Percentiles rank a stretch among this genome's conserved stretches.
Evolutionary conservation across 2,329 filamentous ascomycete genomes (phyloP).

Genomic region (Apiospora sp.): DNA sequence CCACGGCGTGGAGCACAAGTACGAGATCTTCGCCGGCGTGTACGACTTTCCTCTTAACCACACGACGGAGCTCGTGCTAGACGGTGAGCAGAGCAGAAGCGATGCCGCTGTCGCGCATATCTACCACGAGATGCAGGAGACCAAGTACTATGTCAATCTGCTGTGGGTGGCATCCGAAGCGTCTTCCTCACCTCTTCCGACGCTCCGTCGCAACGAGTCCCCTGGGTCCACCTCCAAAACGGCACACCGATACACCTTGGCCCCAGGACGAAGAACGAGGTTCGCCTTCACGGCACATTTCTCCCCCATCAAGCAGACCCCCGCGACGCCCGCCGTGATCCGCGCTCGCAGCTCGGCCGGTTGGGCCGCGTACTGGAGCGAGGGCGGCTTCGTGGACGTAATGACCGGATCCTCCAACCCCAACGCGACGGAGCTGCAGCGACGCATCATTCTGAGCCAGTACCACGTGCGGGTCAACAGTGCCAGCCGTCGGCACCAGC

Average conservation of each 20-base stretch:
- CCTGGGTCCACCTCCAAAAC: conserved; percentile 35
- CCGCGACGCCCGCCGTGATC: conserved; percentile 38
- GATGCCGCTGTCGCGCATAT: conserved; percentile 41
- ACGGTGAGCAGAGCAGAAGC: conserved; percentile 18
- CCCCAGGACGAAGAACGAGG: conserved; percentile 24
- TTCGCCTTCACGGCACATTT: conserved; percentile 47
- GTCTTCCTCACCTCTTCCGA: conserved; percentile 32
- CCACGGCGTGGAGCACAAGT: conserved; percentile 51
- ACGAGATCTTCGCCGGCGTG: conserved; percentile 51
- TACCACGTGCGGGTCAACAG: conserved; percentile 54
- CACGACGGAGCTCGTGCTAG: conserved; percentile 40
- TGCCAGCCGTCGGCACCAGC: conserved; percentile 43
- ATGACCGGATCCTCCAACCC: conserved; percentile 43
- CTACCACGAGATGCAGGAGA: conserved; percentile 47
- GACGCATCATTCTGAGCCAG: conserved; percentile 52
- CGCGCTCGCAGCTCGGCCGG: conserved; percentile 35
- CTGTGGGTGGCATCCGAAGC: conserved; percentile 37
- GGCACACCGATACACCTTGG: conserved; percentile 46
- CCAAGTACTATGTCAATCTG: conserved; percentile 49
- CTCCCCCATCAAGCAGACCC: conserved; percentile 37
- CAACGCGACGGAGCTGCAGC: conserved; percentile 51
- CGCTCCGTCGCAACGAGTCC: conserved; percentile 35
- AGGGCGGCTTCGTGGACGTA: conserved; percentile 52
- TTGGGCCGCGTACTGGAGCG: conserved; percentile 48
- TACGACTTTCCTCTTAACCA: conserved; percentile 50